Evolutionary conservation across 2,329 filamentous ascomycete genomes (phyloP), one percentile per base, ranked within the genome.

Genomic region (Penicillium sp.): DNA sequence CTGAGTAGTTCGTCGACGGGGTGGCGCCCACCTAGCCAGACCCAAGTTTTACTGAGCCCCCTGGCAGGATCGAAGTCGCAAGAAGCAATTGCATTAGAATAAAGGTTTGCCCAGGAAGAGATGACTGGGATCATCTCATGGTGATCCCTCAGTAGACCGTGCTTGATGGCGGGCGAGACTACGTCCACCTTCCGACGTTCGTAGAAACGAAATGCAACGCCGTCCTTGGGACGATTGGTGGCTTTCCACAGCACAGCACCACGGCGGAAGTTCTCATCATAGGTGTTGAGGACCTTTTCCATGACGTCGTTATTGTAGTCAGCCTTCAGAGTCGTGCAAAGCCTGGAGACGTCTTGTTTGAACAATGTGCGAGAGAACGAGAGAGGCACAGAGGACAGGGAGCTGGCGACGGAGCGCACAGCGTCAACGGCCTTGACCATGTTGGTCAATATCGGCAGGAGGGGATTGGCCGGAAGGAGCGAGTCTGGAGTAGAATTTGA

Each of bases 191-290:
- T 52, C 18, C 30, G 14, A 5, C 55, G 55, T 33, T 57, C 55
- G 14, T 57, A 57, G 49, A 57, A 57, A 18, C 49, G 55, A 16
- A 57, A 57, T n/a, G 55, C 48, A n/a, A 57, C 40, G 8, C 43
- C 55, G 35, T 57, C 55, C 40, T 57, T 38, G 9, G 35, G 30
- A 11, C 55, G 51, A 35, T 43, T 52, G 9, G 55, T 57, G 24
- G 55, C 55, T 43, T 57, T 57, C 55, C 55, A 57, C 43, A 52
- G 49, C 30, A 57, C 55, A 2, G 48, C 55, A 6, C 55, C 30
- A 9, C 55, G 55, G 11, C 42, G 40, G 14, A 57, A 57, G 42
- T 57, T 57, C 11, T 30, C 48, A 3, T 38, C 23, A n/a, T 57
- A 57, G 18, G 48, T 30, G 11, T 52, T 16, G n/a, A 57, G 48